Evolutionary conservation across 306 rosid genomes (phyloP).

Genomic region (Senna tora): DNA sequence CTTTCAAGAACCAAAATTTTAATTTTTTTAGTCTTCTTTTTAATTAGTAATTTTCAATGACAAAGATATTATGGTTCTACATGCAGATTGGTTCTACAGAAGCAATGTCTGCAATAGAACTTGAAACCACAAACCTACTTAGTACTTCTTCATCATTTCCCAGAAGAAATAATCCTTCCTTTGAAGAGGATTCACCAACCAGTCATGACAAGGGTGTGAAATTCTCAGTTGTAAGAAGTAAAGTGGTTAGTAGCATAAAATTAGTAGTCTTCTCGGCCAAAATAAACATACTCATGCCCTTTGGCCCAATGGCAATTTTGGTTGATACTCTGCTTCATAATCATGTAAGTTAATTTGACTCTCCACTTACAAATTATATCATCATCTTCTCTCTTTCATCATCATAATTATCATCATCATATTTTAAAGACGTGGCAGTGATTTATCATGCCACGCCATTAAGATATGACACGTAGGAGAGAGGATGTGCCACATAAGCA

Average conservation of each 20-base stretch:
- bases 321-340: constrained; percentile 46
- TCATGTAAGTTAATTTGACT: constrained; percentile 51
- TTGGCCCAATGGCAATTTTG: constrained; percentile 73
- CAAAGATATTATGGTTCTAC: constrained; percentile 3
- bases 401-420: too few relatives aligned
- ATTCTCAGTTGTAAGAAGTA: constrained; percentile 32
- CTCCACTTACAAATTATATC: too few relatives aligned
- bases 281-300: constrained; percentile 71
- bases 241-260: constrained; percentile 54
- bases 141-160: constrained; percentile 26
- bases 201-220: constrained; percentile 24
- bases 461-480: too few relatives aligned
- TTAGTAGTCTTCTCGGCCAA: constrained; percentile 63
- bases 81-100: constrained; percentile 36
- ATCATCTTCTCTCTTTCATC: too few relatives aligned
- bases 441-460: too few relatives aligned
- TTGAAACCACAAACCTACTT: constrained; percentile 26
- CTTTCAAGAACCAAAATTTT: too few relatives aligned
- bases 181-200: constrained; percentile 17
- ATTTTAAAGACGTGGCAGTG: too few relatives aligned
- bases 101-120: constrained; percentile 22
- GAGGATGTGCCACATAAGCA: too few relatives aligned
- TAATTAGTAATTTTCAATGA: neutral
- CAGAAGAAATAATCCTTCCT: neutral
- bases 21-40: too few relatives aligned